Base-by-base conservation (phyloP, 2,329 filamentous ascomycete species). In the Ascochyta clinopodiicola region DNA sequence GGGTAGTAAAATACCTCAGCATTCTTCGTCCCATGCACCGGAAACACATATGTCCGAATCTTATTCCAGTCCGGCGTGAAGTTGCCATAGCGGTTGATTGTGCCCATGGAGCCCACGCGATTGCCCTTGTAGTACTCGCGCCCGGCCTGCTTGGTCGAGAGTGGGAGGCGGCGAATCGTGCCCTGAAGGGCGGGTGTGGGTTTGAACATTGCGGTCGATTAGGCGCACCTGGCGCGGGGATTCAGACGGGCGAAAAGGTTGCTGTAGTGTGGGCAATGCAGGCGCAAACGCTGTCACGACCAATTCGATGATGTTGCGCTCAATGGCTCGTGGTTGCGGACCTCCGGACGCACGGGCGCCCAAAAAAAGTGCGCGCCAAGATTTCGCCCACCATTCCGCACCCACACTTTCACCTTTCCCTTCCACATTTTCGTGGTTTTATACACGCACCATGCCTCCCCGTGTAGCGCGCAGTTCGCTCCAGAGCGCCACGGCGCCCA, bases 111-210 rank as follows among this genome's bases (percentile, higher is more conserved):
- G 1, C 95, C 95, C 0, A 92, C 89, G 42, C 93, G 84, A 69
- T 90, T 97, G 74, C 95, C 95, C 83, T 98, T 98, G 86, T 99
- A 99, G 86, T 88, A 99, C 66, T 93, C 94, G 73, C 92, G 91
- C 75, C 89, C 90, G 74, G 94, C 88, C 78, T 95, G 88, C 80
- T 99, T 99, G 65, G 94, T 96, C 12, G 91, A 97, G 71, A 99
- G 85, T 48, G 84, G 83, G 56, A 93, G 81, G 72, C 94, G 92
- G 77, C 88, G 85, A 70, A 92, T 84, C 54, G 85, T 84, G 74
- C 86, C 81, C 67, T 84, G 83, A 69, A 96, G 87, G 61, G 80
- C 75, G 69, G 85, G 81, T 15, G 90, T 90, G 51, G 90, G 85
- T 75, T 86, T 84, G 63, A 70, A 69, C 87, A 90, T 91, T 59